Base-by-base conservation (phyloP, 176 grass and related monocot species). In the Zoysia japonica region DNA sequence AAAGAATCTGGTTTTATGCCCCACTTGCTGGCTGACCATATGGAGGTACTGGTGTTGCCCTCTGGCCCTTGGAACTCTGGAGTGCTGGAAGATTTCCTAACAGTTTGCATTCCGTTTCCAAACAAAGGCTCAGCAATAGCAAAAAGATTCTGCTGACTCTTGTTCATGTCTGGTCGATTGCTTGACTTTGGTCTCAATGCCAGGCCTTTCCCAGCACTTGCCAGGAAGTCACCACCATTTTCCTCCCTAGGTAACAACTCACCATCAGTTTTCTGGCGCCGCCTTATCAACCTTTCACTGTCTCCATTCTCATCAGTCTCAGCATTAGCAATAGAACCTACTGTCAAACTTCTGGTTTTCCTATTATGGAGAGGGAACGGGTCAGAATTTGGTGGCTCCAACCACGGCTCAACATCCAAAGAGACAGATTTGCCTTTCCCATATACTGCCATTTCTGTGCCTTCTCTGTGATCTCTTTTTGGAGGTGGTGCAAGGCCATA, bases 41-140 rank as follows among this genome's bases (percentile, higher is more conserved):
- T 88, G 68, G 85, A 97, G 40, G 87, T 92, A 73, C 50, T 65
- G 61, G 12, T 79, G 77, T 69, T 88, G 68, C 73, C 87, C 50
- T 94, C 87, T 59, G 95, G 85, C 50, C 94, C 92, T 82, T 92
- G 91, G 79, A 97, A 92, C 80, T 87, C 85, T 2, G 95, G 91
- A 40, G 95, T 97, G 84, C 95, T 97, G 0, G 85, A 97, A 5
- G 91, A 94, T 83, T 97, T 97, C 68, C 90, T 85, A n/a, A 97
- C 95, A 64, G 87, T 70, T 69, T 90, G 70, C 50, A 90, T 61
- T 19, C 85, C 83, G 38, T 88, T 81, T 17, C 63, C 20, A 39
- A 92, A 70, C 11, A 74, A 86, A 71, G 76, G 79, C 66, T 94
- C 85, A 1, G 67, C 84, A 70, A 90, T 80, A 11, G 74, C 72